Evolutionary conservation across 345 rosid species (phyloP).

Genomic region (Pistacia integerrima): DNA sequence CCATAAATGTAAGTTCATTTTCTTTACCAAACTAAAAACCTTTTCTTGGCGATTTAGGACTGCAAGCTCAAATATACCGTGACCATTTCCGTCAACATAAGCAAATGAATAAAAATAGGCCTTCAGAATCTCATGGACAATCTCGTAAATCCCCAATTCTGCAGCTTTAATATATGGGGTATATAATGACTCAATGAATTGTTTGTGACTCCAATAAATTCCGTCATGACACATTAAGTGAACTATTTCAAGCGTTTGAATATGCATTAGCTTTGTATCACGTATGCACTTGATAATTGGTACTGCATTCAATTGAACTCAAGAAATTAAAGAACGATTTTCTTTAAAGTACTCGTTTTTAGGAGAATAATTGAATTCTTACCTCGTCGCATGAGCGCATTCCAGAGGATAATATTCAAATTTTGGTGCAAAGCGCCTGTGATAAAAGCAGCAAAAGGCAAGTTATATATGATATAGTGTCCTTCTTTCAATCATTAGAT

Average conservation of each 20-base stretch:
- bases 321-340: not conserved
- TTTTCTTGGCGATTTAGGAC: not conserved
- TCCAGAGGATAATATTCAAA: not conserved
- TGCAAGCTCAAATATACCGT: not conserved
- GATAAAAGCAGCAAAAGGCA: not conserved
- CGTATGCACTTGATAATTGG: not conserved
- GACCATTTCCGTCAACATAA: not conserved
- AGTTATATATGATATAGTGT: too few species aligned
- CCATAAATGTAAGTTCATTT: constrained; percentile 1
- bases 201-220: not conserved
- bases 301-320: not conserved
- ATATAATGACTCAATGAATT: not conserved
- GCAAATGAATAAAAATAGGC: not conserved
- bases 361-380: not conserved
- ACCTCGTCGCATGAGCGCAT: not conserved
- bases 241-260: not conserved
- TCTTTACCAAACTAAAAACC: not conserved
- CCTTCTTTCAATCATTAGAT: too few species aligned
- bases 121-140: not conserved
- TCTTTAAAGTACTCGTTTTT: not conserved
- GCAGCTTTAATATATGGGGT: not conserved
- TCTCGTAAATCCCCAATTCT: not conserved
- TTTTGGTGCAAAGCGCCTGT: not conserved
- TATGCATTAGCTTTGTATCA: not conserved
- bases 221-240: not conserved